These are phyloP conservation scores for Entomortierella chlamydospora DNA, from an alignment of 192 early-diverging fungal species.

Conservation along the genomic window DNA sequence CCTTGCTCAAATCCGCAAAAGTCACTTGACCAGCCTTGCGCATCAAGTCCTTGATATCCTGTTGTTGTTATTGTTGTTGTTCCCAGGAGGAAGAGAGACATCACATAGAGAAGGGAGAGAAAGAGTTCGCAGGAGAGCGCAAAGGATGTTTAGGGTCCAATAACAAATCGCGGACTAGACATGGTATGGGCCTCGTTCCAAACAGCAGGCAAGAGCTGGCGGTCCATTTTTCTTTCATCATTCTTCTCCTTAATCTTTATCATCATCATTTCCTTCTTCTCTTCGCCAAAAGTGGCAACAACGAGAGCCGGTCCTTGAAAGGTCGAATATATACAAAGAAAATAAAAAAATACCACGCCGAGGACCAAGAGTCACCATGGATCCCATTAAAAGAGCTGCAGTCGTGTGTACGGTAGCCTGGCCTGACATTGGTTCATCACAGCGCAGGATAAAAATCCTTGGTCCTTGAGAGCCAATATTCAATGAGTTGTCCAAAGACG, in stretches of 20 bases:
- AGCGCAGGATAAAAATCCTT: background rate
- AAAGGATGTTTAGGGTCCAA: constrained; percentile 27
- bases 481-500: no score
- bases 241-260: background rate
- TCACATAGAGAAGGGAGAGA: constrained; percentile 13
- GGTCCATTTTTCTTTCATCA: background rate
- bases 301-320: background rate
- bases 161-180: constrained; percentile 6
- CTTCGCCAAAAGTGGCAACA: background rate
- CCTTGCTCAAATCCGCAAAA: constrained; percentile 90
- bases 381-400: background rate
- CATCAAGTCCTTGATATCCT: constrained; percentile 98
- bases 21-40: constrained; percentile 93
- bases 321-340: background rate
- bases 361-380: background rate
- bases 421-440: background rate
- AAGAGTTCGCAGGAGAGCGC: constrained; percentile 6
- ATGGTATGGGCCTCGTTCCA: background rate
- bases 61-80: no score
- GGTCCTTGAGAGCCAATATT: no score
- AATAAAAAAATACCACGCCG: background rate
- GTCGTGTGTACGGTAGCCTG: background rate
- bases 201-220: background rate
- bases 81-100: background rate
- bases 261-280: background rate